Evolutionary conservation across 1,139 yeast species (phyloP).

Genomic region (Blastobotrys indianensis): DNA sequence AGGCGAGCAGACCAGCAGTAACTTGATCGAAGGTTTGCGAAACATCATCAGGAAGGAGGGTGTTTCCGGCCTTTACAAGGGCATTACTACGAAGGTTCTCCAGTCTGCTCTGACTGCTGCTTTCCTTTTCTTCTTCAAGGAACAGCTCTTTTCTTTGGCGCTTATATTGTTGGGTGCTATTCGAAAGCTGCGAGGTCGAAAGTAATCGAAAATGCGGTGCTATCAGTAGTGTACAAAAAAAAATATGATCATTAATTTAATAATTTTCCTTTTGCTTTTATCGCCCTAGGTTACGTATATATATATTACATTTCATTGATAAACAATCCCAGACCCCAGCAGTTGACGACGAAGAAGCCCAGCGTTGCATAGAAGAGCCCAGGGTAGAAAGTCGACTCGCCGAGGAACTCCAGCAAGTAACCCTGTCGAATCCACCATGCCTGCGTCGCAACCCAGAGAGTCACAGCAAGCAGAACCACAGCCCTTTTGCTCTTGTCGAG

Average conservation of each 20-base stretch:
- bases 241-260: no score
- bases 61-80: constrained; percentile 69
- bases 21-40: constrained; percentile 32
- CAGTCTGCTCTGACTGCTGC: constrained; percentile 90
- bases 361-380: constrained; percentile 55
- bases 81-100: constrained; percentile 68
- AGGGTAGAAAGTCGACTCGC: constrained; percentile 57
- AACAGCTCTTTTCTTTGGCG: constrained; percentile 50
- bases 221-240: neutral
- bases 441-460: constrained; percentile 66
- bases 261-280: no score
- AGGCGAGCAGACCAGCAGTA: constrained; percentile 19
- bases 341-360: constrained; percentile 63
- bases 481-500: neutral
- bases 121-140: constrained; percentile 84
- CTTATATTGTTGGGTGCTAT: constrained; percentile 26
- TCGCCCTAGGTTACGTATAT: no score
- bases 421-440: constrained; percentile 76
- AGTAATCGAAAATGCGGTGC: constrained; percentile 6
- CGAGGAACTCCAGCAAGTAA: constrained; percentile 74
- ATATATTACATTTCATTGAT: constrained; percentile 9
- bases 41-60: constrained; percentile 66
- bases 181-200: constrained; percentile 17
- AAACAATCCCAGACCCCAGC: constrained; percentile 48
- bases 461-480: constrained; percentile 30